These are phyloP conservation scores for Thinopyrum elongatum DNA, from an alignment of 176 grass and related monocot genomes.

Conservation along the genomic window DNA sequence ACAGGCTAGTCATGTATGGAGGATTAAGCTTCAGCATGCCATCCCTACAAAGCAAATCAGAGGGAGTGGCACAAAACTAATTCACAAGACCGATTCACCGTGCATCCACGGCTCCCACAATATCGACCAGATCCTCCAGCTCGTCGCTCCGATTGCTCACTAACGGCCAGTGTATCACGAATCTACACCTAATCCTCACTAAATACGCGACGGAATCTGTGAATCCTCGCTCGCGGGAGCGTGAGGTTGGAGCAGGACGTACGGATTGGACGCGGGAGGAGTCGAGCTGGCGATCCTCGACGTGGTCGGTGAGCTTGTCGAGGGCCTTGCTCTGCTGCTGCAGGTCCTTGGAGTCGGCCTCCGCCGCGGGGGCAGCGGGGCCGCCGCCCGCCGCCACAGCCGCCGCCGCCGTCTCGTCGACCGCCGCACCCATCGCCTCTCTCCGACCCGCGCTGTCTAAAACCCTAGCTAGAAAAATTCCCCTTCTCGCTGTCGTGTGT, in stretches of 20 bases:
- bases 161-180: not conserved
- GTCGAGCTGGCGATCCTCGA: constrained; percentile 97
- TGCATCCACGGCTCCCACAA: not conserved
- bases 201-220: not conserved
- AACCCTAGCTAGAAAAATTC: constrained; percentile 40
- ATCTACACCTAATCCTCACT: not conserved
- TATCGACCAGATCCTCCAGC: not conserved
- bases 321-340: constrained; percentile 99
- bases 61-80: not conserved
- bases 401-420: constrained; percentile 43
- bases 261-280: constrained; percentile 92
- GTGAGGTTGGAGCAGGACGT: not conserved
- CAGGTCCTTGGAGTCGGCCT: constrained; percentile 65
- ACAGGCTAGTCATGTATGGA: not conserved
- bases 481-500: not conserved
- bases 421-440: constrained; percentile 26
- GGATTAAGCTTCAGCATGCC: not conserved
- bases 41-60: not conserved
- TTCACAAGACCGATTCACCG: not conserved
- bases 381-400: constrained; percentile 25
- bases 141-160: not conserved
- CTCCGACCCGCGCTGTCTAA: constrained; percentile 18
- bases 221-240: not conserved
- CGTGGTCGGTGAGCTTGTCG: constrained; percentile 98
- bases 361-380: constrained; percentile 10